Evolutionary conservation across 306 rosid genomes (phyloP).

Genomic region (Rosa multiflora): DNA sequence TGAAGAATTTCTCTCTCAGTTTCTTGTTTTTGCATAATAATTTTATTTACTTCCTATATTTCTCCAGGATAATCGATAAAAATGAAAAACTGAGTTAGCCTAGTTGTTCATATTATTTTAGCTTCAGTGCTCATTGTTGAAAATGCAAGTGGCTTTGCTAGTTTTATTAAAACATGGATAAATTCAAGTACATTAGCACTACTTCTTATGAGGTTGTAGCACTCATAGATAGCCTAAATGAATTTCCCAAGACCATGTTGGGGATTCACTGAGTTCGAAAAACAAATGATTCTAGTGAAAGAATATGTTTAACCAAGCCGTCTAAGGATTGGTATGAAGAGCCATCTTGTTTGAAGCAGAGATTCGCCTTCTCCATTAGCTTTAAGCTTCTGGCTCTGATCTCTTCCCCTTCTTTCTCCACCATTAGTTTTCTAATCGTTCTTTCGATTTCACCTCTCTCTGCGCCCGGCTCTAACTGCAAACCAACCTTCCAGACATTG

Average conservation of each 20-base stretch:
- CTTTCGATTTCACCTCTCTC: conserved; percentile 53
- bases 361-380: conserved; percentile 40
- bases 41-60: not conserved
- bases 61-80: too few relatives aligned
- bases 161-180: not conserved
- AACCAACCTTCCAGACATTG: conserved; percentile 60
- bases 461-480: conserved; percentile 31
- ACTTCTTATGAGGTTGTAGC: not conserved
- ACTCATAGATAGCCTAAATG: not conserved
- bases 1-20: too few relatives aligned
- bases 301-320: conserved; percentile 25
- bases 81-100: too few relatives aligned
- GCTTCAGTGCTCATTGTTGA: not conserved
- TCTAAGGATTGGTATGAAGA: conserved; percentile 28
- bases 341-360: conserved; percentile 30
- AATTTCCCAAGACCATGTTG: not conserved
- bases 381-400: conserved; percentile 33
- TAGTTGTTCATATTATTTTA: too few relatives aligned
- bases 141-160: not conserved
- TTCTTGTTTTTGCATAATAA: too few relatives aligned
- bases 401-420: conserved; percentile 41
- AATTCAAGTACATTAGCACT: not conserved
- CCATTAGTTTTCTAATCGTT: conserved; percentile 36
- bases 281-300: conserved; percentile 16
- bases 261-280: not conserved